Percentiles rank a stretch among this genome's conserved stretches.
Evolutionary conservation across 805 yeast species (phyloP).

Genomic region (Ogataea philodendri): DNA sequence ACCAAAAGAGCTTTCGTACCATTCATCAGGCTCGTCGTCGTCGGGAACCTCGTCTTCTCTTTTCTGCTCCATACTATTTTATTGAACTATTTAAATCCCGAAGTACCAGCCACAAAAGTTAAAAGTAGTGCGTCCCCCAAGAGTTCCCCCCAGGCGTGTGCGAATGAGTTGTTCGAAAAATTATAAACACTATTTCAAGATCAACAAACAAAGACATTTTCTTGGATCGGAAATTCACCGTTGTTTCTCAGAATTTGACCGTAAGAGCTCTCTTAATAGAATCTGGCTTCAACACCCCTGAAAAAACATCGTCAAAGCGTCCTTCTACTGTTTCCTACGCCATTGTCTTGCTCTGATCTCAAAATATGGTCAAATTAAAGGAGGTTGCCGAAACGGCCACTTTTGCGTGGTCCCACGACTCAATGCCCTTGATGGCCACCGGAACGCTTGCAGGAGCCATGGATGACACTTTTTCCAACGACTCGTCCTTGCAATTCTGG

Average conservation of each 20-base stretch:
- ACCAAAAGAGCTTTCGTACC: constrained; percentile 39
- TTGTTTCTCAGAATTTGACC: constrained; percentile 1
- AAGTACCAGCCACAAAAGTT: not conserved
- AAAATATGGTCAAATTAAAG: constrained; percentile 70
- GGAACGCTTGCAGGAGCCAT: constrained; percentile 97
- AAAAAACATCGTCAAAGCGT: not conserved
- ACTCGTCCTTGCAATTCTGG: constrained; percentile 79
- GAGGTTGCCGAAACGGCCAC: constrained; percentile 86
- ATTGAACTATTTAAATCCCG: not conserved
- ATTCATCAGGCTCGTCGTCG: constrained; percentile 68
- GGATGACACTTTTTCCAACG: constrained; percentile 79
- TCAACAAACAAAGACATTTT: constrained; percentile 7
- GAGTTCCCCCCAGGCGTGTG: constrained; percentile 6
- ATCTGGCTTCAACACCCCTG: constrained; percentile 1
- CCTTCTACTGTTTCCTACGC: not conserved
- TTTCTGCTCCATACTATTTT: constrained; percentile 9
- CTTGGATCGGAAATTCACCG: constrained; percentile 5
- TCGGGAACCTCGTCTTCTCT: constrained; percentile 23
- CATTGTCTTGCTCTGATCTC: constrained; percentile 7
- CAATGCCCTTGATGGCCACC: constrained; percentile 74
- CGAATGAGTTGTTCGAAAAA: constrained; percentile 22
- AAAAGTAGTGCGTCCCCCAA: not conserved
- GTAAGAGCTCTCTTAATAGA: not conserved
- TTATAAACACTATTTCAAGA: constrained; percentile 10
- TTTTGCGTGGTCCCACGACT: constrained; percentile 91